Evolutionary conservation across 768 basidiomycete genomes (phyloP).

Genomic region (Podaxis pistillaris): DNA sequence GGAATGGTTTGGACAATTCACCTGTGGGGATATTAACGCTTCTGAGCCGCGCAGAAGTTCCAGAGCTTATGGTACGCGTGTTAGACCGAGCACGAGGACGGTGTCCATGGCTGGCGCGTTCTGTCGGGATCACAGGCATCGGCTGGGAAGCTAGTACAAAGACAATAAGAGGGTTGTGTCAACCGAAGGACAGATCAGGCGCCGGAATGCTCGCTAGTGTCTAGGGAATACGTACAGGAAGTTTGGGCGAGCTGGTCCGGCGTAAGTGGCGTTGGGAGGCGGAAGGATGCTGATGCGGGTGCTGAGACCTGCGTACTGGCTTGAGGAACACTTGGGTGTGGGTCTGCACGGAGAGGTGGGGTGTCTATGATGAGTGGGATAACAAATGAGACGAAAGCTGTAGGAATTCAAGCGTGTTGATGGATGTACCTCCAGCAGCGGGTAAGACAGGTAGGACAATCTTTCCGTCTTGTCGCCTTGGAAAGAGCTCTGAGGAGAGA

Average conservation of each 20-base stretch:
- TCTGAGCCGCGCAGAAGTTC: conserved; percentile 4
- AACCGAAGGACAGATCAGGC: conserved; percentile 4
- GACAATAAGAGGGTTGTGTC: neutral
- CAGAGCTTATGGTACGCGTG: neutral
- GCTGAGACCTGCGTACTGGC: neutral
- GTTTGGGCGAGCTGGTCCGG: conserved; percentile 3
- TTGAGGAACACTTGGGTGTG: neutral
- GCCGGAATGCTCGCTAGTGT: neutral
- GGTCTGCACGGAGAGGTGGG: conserved; percentile 1
- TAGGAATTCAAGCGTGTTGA: neutral
- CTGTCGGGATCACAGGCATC: neutral
- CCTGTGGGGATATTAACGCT: neutral
- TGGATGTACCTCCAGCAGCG: neutral
- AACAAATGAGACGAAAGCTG: neutral
- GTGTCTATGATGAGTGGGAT: neutral
- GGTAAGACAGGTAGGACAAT: conserved; percentile 12
- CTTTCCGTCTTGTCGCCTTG: conserved; percentile 15
- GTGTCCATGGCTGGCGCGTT: conserved; percentile 3
- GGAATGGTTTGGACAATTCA: neutral
- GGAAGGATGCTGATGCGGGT: neutral
- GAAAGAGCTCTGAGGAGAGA: conserved; percentile 15
- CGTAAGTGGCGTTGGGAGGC: conserved; percentile 5
- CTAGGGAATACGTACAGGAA: conserved; percentile 8
- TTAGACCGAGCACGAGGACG: conserved; percentile 13
- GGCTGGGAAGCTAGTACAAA: neutral